Evolutionary conservation across 805 yeast genomes (phyloP), one percentile per base, ranked within the genome.

Genomic region (Kuraishia cidri): DNA sequence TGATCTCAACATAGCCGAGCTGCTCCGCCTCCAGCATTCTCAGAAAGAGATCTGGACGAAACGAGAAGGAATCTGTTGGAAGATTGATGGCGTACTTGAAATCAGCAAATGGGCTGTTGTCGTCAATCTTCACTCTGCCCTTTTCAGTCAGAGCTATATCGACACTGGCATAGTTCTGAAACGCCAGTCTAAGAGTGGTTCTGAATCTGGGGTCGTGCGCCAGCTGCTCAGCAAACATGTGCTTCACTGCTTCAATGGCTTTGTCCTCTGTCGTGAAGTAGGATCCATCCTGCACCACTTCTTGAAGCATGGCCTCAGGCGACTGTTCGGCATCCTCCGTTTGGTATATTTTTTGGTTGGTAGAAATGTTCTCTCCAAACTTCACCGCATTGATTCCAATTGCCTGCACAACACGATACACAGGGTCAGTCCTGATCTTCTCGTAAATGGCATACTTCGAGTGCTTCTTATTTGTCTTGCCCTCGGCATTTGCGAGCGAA

Each of bases 11-110:
- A 36, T 83, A 69, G 21, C 94, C 94, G 41, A 74, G 66, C 5
- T 75, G 56, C 52, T 92, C 98, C 2, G 97, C 98, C 48, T 82
- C 88, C 31, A 88, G 58, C 95, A 92, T 92, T 47, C 94, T 72
- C 47, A 92, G 63, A 44, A 82, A 85, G 26, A 81, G 60, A 45
- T 86, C 95, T 2, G 98, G 97, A 35, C 74, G 66, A 24, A 63
- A 63, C 5, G 73, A 68, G 47, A 92, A 73, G 37, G 86, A 86
- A n/a, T 70, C 69, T 11, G 88, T 78, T 2, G 83, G 67, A 50
- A 92, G 72, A 56, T 86, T 83, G 36, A 75, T 69, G 15, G 96
- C 94, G 56, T 92, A 92, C 51, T 92, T 92, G 60, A 92, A 79
- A 48, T 86, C 95, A 37, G 83, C 86, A 47, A 78, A 88, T 2